phyloP scores from a whole-genome alignment of 2,329 filamentous ascomycete genomes.

The Fusarium tjaetaba region DNA sequence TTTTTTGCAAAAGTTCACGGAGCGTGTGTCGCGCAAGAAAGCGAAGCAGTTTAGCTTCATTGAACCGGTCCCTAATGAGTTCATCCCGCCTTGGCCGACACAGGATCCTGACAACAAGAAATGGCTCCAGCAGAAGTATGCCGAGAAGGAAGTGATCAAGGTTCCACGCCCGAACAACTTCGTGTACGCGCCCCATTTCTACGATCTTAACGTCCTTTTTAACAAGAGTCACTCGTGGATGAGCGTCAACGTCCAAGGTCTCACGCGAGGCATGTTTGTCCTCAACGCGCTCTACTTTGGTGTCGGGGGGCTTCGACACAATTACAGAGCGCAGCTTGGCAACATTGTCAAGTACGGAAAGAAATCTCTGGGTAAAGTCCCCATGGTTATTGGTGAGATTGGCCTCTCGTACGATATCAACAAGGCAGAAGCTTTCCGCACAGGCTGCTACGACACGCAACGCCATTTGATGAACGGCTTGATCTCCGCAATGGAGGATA shows the following conservation, averaged over 20 bases:
- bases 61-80: constrained; percentile 55
- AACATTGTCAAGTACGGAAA: constrained; percentile 50
- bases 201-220: constrained; percentile 55
- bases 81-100: constrained; percentile 51
- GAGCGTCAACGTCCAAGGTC: constrained; percentile 54
- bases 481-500: constrained; percentile 53
- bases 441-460: constrained; percentile 52
- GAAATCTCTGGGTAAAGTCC: constrained; percentile 47
- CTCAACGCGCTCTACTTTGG: constrained; percentile 55
- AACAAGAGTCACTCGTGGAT: constrained; percentile 49
- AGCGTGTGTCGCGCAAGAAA: constrained; percentile 47
- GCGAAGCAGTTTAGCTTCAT: constrained; percentile 49
- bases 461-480: constrained; percentile 53
- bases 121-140: constrained; percentile 37
- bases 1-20: constrained; percentile 50
- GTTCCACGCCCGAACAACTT: constrained; percentile 46
- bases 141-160: constrained; percentile 43
- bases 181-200: constrained; percentile 56
- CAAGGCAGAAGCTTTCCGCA: constrained; percentile 47
- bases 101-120: constrained; percentile 19
- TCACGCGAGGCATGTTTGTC: constrained; percentile 53
- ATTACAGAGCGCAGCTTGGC: constrained; percentile 51
- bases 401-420: constrained; percentile 56
- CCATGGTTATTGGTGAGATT: constrained; percentile 53
- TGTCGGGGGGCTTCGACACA: constrained; percentile 48